phyloP scores from a whole-genome alignment of 164 flowering plant genomes.

The Dillenia suffruticosa region DNA sequence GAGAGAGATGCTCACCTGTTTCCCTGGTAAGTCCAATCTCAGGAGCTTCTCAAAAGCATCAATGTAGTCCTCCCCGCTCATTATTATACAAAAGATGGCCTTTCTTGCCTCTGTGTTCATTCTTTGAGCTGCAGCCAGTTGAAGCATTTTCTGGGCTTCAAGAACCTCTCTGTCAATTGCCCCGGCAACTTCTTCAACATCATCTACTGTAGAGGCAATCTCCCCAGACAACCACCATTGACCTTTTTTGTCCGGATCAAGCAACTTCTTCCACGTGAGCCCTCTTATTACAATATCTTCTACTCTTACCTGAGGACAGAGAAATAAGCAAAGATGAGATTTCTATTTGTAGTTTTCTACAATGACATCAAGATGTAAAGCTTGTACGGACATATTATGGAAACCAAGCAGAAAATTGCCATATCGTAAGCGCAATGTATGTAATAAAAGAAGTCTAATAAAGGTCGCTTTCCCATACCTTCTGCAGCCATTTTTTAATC shows the following conservation, averaged over 20 bases:
- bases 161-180: constrained; percentile 66
- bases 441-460: no score
- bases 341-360: no score
- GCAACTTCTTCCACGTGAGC: constrained; percentile 83
- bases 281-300: constrained; percentile 71
- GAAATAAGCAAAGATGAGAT: background rate
- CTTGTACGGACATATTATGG: no score
- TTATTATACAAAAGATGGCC: constrained; percentile 83
- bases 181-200: constrained; percentile 61
- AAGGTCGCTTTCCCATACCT: constrained; percentile 34
- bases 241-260: constrained; percentile 91
- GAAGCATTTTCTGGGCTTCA: constrained; percentile 83
- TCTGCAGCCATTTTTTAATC: constrained; percentile 92
- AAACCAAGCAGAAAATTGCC: no score
- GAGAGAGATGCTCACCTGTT: constrained; percentile 52
- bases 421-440: no score
- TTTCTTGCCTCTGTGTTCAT: constrained; percentile 92
- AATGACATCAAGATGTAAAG: no score
- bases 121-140: constrained; percentile 85
- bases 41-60: constrained; percentile 91
- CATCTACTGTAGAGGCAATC: constrained; percentile 23
- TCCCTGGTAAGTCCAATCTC: constrained; percentile 77
- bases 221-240: constrained; percentile 96
- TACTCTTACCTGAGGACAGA: constrained; percentile 56
- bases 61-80: constrained; percentile 84